phyloP scores from a whole-genome alignment of 305 asterid species.

The Fraxinus baroniana region DNA sequence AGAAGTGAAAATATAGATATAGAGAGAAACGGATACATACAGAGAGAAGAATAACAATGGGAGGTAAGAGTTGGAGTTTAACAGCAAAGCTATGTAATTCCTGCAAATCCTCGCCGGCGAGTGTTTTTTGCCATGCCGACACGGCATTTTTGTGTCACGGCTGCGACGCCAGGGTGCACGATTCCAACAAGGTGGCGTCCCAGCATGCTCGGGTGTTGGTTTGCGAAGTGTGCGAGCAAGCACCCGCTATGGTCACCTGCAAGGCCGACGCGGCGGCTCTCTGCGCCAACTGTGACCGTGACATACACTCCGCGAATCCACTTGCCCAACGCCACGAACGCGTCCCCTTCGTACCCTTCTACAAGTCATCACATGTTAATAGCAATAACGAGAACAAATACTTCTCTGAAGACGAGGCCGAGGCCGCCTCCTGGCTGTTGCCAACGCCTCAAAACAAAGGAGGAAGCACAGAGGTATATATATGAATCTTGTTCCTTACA shows the following conservation, averaged over 20 bases:
- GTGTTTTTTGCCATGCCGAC: conserved; percentile 43
- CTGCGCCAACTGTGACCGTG: conserved; percentile 75
- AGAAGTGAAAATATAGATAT: background rate
- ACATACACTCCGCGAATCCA: conserved; percentile 82
- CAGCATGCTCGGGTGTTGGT: conserved; percentile 43
- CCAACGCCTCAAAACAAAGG: conserved; percentile 36
- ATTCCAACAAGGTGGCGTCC: conserved; percentile 38
- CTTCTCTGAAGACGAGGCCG: conserved; percentile 60
- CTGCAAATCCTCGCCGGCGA: conserved; percentile 42
- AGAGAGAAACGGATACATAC: background rate
- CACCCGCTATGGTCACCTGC: conserved; percentile 76
- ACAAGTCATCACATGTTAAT: conserved; percentile 25
- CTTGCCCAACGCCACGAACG: conserved; percentile 89
- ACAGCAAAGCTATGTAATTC: conserved; percentile 41
- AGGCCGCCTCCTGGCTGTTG: conserved; percentile 77
- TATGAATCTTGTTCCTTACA: background rate
- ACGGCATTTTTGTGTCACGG: conserved; percentile 38
- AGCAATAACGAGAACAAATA: conserved; percentile 20
- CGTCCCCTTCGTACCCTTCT: conserved; percentile 56
- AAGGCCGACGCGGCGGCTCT: conserved; percentile 89
- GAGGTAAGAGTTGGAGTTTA: conserved; percentile 35
- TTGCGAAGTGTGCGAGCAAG: conserved; percentile 65
- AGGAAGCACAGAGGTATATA: background rate
- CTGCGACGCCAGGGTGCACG: conserved; percentile 45
- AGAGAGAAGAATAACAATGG: conserved; percentile 21